Base-by-base conservation (phyloP, 2,329 filamentous ascomycete genomes). In the Aureobasidium sp. region DNA sequence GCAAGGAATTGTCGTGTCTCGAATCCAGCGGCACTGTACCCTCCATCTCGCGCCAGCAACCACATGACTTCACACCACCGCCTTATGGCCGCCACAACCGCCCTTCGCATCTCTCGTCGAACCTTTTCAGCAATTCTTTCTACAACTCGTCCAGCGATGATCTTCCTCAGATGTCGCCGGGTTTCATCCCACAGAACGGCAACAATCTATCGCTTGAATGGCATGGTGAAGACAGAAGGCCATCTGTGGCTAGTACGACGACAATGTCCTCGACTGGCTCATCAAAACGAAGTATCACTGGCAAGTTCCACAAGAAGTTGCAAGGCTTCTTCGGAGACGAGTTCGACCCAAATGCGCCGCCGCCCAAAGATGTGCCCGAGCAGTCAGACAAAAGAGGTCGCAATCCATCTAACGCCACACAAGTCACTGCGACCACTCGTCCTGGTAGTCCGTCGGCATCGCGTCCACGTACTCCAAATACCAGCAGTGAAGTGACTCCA, bases 251-350 rank as follows among this genome's bases (percentile, higher is more conserved):
- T 42, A 97, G 92, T 74, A 86, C 92, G 65, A 91, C 88, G 15
- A 96, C 88, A 5, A 85, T 90, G 62, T 94, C 92, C 74, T 96
- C 93, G 70, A 84, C 89, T 66, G 89, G 90, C 37, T 96, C 93
- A 45, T 59, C 57, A 36, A 87, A 86, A 75, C 83, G 86, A 65
- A 86, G 85, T 64, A 83, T 88, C 62, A 66, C 69, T 59, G 42
- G 41, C 30, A 59, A 60, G 21, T 82, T 85, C 66, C 81, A 84
- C 68, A 91, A 92, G 75, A 94, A 93, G 75, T 80, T 96, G 65
- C 90, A 94, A 71, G 90, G 88, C 45, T 93, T 97, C 72, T 96
- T 97, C 75, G 92, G 93, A 50, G 93, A 97, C 69, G 92, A 96
- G 71, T 91, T 89, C 73, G 85, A 86, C 63, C 84, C 83, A 41